These are phyloP conservation scores for Zea mays DNA, from an alignment of 176 grass and related monocot species.

Conservation along the genomic window DNA sequence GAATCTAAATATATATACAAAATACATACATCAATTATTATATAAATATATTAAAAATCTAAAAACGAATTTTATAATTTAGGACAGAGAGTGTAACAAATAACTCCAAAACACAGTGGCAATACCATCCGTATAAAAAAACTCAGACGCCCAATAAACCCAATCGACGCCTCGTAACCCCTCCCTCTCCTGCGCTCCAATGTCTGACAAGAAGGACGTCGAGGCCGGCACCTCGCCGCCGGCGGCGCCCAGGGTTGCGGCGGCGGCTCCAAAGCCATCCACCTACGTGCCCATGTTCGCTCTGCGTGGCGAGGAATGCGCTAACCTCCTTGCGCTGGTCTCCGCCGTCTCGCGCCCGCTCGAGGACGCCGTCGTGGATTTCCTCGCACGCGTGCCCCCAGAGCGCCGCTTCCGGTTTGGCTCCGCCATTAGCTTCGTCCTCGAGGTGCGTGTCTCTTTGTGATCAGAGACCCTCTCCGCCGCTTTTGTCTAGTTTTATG, in stretches of 20 bases:
- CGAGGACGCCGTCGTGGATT: constrained; percentile 66
- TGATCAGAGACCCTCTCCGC: neutral
- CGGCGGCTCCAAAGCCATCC: neutral
- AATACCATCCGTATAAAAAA: neutral
- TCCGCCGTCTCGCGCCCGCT: constrained; percentile 52
- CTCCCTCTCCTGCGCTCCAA: neutral
- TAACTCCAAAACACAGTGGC: neutral
- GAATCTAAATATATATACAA: no score
- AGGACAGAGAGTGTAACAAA: no score
- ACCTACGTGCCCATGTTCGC: neutral
- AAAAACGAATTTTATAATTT: no score
- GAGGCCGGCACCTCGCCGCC: constrained; percentile 13
- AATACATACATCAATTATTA: no score
- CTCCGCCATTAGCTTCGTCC: constrained; percentile 49
- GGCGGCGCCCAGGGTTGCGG: neutral
- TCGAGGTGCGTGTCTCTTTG: constrained; percentile 47
- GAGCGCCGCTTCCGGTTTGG: constrained; percentile 72
- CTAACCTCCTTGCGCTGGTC: constrained; percentile 57
- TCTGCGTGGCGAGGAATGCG: constrained; percentile 56
- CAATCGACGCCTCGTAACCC: neutral
- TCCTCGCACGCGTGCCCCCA: constrained; percentile 55
- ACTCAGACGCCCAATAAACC: constrained; percentile 32
- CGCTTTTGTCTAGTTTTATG: constrained; percentile 14
- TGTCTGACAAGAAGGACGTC: constrained; percentile 31
- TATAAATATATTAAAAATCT: no score